Conservation (phyloP, 176 grass and related monocot genomes). For the Cymbopogon citratus region DNA sequence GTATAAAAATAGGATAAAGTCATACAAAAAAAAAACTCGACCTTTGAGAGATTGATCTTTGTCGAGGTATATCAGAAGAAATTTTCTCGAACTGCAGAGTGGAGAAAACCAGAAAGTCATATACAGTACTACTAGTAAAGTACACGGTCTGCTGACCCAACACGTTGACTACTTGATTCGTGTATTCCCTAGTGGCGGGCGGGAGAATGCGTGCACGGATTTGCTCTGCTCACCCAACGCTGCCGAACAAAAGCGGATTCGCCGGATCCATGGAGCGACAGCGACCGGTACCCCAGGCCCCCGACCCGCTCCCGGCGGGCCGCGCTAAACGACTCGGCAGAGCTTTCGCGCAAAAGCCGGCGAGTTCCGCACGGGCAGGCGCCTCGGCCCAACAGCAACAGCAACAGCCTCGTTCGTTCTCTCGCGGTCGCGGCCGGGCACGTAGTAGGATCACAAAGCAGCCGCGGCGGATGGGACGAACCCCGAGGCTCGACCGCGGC, state of each 20-base stretch:
- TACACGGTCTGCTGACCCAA: neutral
- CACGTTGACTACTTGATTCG: constrained; percentile 7
- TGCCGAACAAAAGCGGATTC: neutral
- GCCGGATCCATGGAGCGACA: neutral
- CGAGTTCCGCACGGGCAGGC: neutral
- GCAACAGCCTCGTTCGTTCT: too few species aligned
- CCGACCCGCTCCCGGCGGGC: constrained; percentile 1
- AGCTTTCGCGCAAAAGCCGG: neutral
- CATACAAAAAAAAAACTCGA: too few species aligned
- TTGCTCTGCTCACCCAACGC: neutral
- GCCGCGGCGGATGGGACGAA: neutral
- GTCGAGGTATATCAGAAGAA: too few species aligned
- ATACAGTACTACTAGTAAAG: too few species aligned
- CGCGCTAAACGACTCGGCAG: neutral
- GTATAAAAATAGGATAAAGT: too few species aligned
- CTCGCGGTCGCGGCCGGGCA: neutral
- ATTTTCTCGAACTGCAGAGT: too few species aligned
- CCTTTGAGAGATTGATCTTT: too few species aligned
- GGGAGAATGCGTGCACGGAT: neutral
- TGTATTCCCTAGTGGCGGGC: neutral
- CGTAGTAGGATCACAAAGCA: neutral
- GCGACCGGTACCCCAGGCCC: neutral
- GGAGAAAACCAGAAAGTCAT: too few species aligned
- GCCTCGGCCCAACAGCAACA: constrained; percentile 3
- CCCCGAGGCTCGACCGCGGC: neutral